phyloP scores from a whole-genome alignment of 2,329 filamentous ascomycete species.

The Alternaria brassicicola region DNA sequence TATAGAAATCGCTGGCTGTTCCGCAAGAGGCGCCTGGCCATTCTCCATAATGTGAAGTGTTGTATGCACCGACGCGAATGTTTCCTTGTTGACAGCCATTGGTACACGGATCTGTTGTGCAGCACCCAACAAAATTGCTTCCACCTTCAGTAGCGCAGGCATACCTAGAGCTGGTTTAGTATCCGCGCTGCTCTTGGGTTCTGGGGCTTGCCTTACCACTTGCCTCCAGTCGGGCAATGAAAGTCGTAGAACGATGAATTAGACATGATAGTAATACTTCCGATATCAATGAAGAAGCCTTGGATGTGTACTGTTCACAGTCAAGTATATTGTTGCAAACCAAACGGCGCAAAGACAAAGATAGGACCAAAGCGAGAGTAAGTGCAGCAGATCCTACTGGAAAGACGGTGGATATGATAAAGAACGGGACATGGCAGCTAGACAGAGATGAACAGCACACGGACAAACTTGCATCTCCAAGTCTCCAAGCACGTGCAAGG shows the following conservation, averaged over 20 bases:
- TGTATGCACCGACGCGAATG: conserved; percentile 44
- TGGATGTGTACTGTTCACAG: background rate
- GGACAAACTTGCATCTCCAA: conserved; percentile 8
- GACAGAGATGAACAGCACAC: conserved; percentile 13
- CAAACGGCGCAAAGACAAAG: conserved; percentile 2
- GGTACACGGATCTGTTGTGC: conserved; percentile 46
- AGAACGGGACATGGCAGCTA: conserved; percentile 11
- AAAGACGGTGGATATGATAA: conserved; percentile 8
- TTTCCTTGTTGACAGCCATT: conserved; percentile 46
- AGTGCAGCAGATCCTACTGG: conserved; percentile 4
- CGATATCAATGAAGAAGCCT: background rate
- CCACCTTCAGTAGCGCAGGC: conserved; percentile 29
- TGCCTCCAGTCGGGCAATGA: conserved; percentile 28
- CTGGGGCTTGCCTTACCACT: conserved; percentile 23
- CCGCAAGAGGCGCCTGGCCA: conserved; percentile 45
- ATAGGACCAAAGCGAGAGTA: conserved; percentile 11
- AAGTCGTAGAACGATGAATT: conserved; percentile 22
- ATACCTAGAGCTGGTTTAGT: conserved; percentile 30
- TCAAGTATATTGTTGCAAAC: background rate
- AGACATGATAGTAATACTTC: conserved; percentile 2
- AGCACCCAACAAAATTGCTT: conserved; percentile 52
- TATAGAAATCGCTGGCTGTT: conserved; percentile 42
- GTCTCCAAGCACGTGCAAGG: conserved; percentile 6
- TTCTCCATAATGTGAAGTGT: conserved; percentile 36
- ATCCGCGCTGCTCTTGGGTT: background rate